phyloP scores from a whole-genome alignment of 2,329 filamentous ascomycete genomes.

The Esteya vermicola region DNA sequence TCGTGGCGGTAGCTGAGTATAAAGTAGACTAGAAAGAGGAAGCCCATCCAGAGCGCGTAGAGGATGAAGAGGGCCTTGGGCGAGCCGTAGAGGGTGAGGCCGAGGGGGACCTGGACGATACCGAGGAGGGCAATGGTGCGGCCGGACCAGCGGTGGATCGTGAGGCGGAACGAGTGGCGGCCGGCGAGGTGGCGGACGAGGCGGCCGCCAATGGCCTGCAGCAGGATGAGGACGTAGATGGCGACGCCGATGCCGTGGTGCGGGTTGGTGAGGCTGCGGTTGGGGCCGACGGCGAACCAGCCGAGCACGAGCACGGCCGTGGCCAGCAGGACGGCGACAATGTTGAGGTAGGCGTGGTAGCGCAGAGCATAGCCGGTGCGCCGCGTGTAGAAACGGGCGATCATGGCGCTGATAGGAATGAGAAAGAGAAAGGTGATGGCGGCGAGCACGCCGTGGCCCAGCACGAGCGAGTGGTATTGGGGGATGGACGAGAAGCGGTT shows the following conservation, averaged over 20 bases:
- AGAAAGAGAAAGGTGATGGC: slow-evolving; percentile 61
- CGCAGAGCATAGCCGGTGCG: slow-evolving; percentile 47
- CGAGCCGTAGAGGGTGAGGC: slow-evolving; percentile 83
- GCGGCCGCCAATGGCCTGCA: slow-evolving; percentile 57
- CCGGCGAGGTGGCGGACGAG: slow-evolving; percentile 40
- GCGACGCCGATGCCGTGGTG: slow-evolving; percentile 76
- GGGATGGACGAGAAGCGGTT: slow-evolving; percentile 58
- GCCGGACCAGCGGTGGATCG: slow-evolving; percentile 83
- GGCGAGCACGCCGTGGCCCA: slow-evolving; percentile 58
- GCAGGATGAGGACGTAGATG: slow-evolving; percentile 57
- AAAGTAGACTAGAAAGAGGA: slow-evolving; percentile 65
- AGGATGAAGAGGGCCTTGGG: slow-evolving; percentile 75
- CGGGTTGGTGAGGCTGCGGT: slow-evolving; percentile 60
- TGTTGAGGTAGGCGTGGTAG: slow-evolving; percentile 61
- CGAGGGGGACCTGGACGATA: slow-evolving; percentile 75
- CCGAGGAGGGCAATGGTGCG: slow-evolving; percentile 65
- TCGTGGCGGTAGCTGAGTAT: slow-evolving; percentile 58
- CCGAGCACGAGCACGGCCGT: slow-evolving; percentile 63
- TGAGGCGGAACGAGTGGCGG: slow-evolving; percentile 34
- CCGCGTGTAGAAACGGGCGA: slow-evolving; percentile 54
- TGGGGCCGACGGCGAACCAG: slow-evolving; percentile 63
- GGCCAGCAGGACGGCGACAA: slow-evolving; percentile 51
- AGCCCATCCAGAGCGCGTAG: slow-evolving; percentile 63
- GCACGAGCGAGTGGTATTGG: slow-evolving; percentile 57
- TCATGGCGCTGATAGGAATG: slow-evolving; percentile 59